Evolutionary conservation across 1,284 basidiomycete genomes (phyloP).

Genomic region (Tylopilus sp.): DNA sequence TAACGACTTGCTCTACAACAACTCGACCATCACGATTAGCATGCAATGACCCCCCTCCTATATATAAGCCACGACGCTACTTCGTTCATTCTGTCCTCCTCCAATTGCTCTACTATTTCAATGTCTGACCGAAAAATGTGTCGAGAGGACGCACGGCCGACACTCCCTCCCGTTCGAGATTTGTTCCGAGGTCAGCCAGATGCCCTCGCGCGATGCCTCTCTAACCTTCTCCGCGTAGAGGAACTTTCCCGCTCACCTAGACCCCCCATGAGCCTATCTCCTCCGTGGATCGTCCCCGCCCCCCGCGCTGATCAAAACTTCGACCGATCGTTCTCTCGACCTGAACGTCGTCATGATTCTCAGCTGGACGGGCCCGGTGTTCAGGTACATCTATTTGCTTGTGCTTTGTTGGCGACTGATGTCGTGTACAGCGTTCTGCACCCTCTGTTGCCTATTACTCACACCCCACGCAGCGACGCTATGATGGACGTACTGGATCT

Average conservation of each 20-base stretch:
- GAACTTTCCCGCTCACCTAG: constrained; percentile 43
- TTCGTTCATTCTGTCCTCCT: constrained; percentile 6
- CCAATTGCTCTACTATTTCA: constrained; percentile 16
- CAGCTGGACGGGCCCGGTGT: constrained; percentile 32
- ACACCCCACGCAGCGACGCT: constrained; percentile 25
- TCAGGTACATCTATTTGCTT: constrained; percentile 20
- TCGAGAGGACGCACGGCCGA: constrained; percentile 48
- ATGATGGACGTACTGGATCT: constrained; percentile 23
- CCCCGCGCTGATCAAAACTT: constrained; percentile 28
- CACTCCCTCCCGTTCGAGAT: constrained; percentile 72
- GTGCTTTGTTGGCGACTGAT: constrained; percentile 7
- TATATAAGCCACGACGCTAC: constrained; percentile 28
- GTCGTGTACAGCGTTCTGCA: constrained; percentile 20
- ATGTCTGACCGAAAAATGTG: constrained; percentile 43
- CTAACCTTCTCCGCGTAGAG: constrained; percentile 30
- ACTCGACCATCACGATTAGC: constrained; percentile 21
- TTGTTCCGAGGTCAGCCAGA: constrained; percentile 56
- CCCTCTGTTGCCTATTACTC: constrained; percentile 22
- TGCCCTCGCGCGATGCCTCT: neutral
- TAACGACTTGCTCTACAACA: constrained; percentile 19
- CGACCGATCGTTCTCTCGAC: constrained; percentile 25
- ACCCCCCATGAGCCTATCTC: constrained; percentile 36
- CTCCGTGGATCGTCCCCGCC: constrained; percentile 38
- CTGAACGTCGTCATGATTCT: constrained; percentile 25
- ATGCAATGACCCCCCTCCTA: constrained; percentile 20